phyloP scores from a whole-genome alignment of 805 yeast genomes.

The Suhomyces xylopsoci region DNA sequence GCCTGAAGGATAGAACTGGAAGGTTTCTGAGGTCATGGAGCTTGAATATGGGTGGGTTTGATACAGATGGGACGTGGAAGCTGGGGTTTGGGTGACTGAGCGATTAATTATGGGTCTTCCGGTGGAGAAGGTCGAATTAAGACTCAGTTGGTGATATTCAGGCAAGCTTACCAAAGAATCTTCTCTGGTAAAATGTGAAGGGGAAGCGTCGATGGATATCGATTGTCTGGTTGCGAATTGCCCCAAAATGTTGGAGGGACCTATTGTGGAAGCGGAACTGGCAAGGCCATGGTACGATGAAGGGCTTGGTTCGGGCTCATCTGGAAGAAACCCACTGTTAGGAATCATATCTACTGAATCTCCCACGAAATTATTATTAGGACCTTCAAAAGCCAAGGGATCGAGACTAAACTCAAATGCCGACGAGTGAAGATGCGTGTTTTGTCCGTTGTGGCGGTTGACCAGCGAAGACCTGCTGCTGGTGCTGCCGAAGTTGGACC shows the following conservation, averaged over 20 bases:
- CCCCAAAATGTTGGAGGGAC: constrained; percentile 6
- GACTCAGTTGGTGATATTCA: constrained; percentile 16
- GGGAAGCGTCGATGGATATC: constrained; percentile 14
- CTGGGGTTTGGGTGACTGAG: constrained; percentile 20
- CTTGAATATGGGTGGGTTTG: neutral
- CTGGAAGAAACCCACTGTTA: neutral
- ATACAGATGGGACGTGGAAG: constrained; percentile 4
- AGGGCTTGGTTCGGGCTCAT: neutral
- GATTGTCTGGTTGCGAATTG: neutral
- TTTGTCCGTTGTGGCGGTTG: neutral
- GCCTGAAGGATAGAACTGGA: constrained; percentile 6
- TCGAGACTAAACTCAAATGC: constrained; percentile 38
- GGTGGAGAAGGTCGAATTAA: constrained; percentile 4
- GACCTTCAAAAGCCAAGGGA: constrained; percentile 50
- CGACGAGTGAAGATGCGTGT: neutral
- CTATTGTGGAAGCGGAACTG: constrained; percentile 3
- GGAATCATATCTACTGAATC: constrained; percentile 1
- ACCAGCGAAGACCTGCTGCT: constrained; percentile 1
- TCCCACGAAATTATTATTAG: constrained; percentile 18
- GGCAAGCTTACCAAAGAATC: constrained; percentile 30
- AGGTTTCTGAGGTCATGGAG: constrained; percentile 1
- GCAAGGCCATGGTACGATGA: neutral
- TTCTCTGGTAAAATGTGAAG: constrained; percentile 21
- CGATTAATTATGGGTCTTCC: constrained; percentile 9
- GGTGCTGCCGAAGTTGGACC: neutral